These are phyloP conservation scores for Talaromyces trachyspermus DNA, from an alignment of 495 filamentous ascomycete genomes.

Conservation along the genomic window DNA sequence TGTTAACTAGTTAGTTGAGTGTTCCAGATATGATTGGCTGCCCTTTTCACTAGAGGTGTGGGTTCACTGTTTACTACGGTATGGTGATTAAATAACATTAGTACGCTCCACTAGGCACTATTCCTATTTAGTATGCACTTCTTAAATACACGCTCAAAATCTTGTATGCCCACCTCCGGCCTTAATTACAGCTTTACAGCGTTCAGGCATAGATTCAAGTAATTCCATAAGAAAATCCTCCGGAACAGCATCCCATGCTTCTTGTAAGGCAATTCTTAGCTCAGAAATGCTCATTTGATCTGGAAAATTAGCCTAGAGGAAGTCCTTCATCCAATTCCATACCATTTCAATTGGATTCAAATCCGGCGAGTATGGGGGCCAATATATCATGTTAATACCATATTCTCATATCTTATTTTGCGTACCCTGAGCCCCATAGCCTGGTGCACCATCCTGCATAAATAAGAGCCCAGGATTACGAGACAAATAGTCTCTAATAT, in stretches of 20 bases:
- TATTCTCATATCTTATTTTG: not conserved
- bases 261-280: not conserved
- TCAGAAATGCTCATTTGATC: not conserved
- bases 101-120: not conserved
- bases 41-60: no score
- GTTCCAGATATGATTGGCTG: no score
- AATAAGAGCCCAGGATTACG: not conserved
- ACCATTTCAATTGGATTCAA: slow-evolving; percentile 10
- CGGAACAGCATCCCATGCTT: not conserved
- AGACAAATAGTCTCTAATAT: not conserved
- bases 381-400: not conserved
- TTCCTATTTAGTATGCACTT: not conserved
- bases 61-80: no score
- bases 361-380: not conserved
- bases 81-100: not conserved
- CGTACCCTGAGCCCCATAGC: not conserved
- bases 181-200: not conserved
- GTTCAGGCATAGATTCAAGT: not conserved
- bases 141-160: not conserved
- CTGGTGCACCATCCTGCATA: not conserved
- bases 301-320: slow-evolving; percentile 1
- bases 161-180: not conserved
- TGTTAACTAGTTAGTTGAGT: no score
- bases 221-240: not conserved
- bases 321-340: not conserved